Evolutionary conservation across 2,329 filamentous ascomycete species (phyloP).

Genomic region (Hypoxylon sp.): DNA sequence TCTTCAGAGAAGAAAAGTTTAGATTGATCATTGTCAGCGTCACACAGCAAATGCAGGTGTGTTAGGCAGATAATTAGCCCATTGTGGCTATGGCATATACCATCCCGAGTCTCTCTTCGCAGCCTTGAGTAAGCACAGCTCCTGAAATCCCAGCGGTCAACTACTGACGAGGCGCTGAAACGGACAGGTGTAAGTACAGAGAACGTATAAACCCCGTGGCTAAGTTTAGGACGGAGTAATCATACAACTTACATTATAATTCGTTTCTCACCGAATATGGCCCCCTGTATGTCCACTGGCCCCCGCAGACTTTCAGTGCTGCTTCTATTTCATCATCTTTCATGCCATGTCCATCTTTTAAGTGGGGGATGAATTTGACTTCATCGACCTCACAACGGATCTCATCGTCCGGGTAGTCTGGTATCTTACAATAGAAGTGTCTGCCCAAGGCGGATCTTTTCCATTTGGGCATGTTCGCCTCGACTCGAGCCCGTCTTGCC

Average conservation of each 20-base stretch:
- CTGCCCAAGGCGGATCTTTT: constrained; percentile 28
- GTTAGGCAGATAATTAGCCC: neutral
- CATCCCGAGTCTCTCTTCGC: no score
- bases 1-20: no score
- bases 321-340: neutral
- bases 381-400: constrained; percentile 20
- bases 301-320: constrained; percentile 6
- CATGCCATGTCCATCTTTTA: constrained; percentile 10
- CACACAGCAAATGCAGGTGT: no score
- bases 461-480: constrained; percentile 17
- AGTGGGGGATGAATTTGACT: constrained; percentile 22
- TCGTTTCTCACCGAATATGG: neutral
- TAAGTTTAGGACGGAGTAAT: no score
- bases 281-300: constrained; percentile 11
- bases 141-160: no score
- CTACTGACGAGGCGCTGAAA: no score
- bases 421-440: constrained; percentile 24
- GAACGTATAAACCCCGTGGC: no score
- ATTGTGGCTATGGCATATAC: neutral
- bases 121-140: no score
- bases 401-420: constrained; percentile 20
- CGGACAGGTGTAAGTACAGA: no score
- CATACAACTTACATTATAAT: no score
- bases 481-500: constrained; percentile 6
- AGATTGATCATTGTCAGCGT: no score